Evolutionary conservation across 371 early-diverging fungal genomes (phyloP), one percentile per base, ranked within the genome.

Genomic region (Lichtheimia corymbifera): DNA sequence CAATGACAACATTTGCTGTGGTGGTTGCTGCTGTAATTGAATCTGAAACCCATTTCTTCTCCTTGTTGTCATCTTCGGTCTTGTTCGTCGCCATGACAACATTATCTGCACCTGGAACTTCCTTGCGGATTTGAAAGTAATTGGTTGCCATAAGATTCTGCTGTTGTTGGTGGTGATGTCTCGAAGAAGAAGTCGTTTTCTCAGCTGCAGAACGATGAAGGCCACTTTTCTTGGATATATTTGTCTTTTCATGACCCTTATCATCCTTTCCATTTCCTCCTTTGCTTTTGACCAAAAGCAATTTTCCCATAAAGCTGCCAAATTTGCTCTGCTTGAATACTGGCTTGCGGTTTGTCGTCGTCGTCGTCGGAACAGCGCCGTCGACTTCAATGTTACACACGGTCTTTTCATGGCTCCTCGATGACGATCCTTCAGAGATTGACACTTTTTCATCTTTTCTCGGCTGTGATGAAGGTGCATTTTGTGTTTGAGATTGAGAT

Each of bases 281-380:
- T 18, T 24, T 40, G 50, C 43, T 35, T 47, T 43, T 52, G 47
- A 52, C 45, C 12, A 74, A 58, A 22, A 74, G 43, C 59, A 74
- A 18, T 43, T 70, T 71, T 20, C 74, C 74, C 74, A 74, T 74
- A 25, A 74, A 74, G 44, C 42, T 62, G 9, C 71, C 74, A 52
- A 70, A 74, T 40, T 68, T 74, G 35, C 18, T 22, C 22, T 47
- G 47, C 47, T 47, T 47, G n/a, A 47, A 18, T 18, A 11, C 27
- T 50, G 27, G 18, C 28, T 50, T 17, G 15, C 11, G 55, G 24
- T 20, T 27, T 58, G 58, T 43, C 24, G 57, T 22, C 44, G 44
- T 43, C n/a, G 44, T 22, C 22, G 11, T 47, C 47, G 47, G n/a
- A 47, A 22, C 47, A 35, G 35, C 1, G 47, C 47, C 47, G 47